Evolutionary conservation across 139 green algal genomes (phyloP).

Genomic region (Dunaliella primolecta): DNA sequence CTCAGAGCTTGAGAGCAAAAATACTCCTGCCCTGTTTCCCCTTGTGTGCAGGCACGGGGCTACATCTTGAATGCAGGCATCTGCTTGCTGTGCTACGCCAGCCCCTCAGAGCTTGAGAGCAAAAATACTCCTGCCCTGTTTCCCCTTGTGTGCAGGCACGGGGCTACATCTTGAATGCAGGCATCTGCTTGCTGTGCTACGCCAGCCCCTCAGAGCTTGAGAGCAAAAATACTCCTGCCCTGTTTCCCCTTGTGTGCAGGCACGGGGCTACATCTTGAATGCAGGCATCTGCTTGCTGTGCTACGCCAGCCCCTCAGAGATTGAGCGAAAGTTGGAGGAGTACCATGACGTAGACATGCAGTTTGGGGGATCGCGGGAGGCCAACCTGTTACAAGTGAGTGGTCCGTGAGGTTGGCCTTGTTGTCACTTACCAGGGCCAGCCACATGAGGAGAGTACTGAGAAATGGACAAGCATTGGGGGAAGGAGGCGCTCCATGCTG

Average conservation of each 20-base stretch:
- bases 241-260: conserved; percentile 11
- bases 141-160: neutral
- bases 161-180: neutral
- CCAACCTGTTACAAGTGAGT: conserved; percentile 50
- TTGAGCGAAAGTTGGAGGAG: conserved; percentile 59
- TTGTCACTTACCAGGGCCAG: no score
- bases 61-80: neutral
- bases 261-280: conserved; percentile 87
- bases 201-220: neutral
- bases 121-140: no score
- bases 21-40: no score
- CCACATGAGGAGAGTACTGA: no score
- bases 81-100: neutral
- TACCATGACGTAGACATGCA: conserved; percentile 80
- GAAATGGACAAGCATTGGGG: no score
- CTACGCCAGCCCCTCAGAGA: conserved; percentile 42
- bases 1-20: no score
- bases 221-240: no score
- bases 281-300: conserved; percentile 82
- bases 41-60: neutral
- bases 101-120: no score
- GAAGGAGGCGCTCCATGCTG: no score
- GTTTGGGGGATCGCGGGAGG: conserved; percentile 67
- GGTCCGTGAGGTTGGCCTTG: no score
- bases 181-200: neutral